Percentiles rank a stretch among this genome's conserved stretches.
Conservation (phyloP, 768 basidiomycete species). For the Suillus weaverae region DNA sequence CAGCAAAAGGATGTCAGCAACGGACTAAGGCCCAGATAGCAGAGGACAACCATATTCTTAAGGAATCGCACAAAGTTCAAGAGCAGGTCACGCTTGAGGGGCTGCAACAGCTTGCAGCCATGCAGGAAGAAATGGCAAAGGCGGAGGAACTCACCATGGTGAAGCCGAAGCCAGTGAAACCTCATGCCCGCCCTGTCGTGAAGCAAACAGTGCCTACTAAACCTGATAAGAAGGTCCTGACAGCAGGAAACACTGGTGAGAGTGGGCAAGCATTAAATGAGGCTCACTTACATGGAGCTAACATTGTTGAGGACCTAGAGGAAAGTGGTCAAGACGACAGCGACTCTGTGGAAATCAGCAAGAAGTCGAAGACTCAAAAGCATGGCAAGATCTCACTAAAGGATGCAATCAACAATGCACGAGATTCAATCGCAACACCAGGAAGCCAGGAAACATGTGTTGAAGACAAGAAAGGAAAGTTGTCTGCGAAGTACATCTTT, state of each 20-base stretch:
- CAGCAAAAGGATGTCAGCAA: not conserved
- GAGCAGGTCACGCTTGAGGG: not conserved
- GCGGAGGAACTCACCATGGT: not conserved
- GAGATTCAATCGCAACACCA: not conserved
- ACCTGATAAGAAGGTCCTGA: not conserved
- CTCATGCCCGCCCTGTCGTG: not conserved
- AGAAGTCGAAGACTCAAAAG: not conserved
- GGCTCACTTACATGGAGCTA: not conserved
- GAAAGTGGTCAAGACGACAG: not conserved
- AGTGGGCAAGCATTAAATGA: not conserved
- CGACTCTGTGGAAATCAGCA: not conserved
- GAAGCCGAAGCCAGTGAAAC: slow-evolving; percentile 1
- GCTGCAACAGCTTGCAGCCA: not conserved
- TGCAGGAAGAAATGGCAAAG: slow-evolving; percentile 5
- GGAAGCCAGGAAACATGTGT: not conserved
- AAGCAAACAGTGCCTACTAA: not conserved
- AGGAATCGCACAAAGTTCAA: slow-evolving; percentile 1
- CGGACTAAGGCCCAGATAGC: slow-evolving; percentile 13
- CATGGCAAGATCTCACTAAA: not conserved
- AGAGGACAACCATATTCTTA: slow-evolving; percentile 7
- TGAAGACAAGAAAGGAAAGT: not conserved
- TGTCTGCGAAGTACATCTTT: not conserved
- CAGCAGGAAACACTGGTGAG: not conserved
- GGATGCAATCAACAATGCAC: not conserved
- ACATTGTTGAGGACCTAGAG: not conserved